A percentile compares a stretch with the other conserved stretches of the same genome.
Conservation (phyloP, 768 basidiomycete species). For the Tulasnella sp. region DNA sequence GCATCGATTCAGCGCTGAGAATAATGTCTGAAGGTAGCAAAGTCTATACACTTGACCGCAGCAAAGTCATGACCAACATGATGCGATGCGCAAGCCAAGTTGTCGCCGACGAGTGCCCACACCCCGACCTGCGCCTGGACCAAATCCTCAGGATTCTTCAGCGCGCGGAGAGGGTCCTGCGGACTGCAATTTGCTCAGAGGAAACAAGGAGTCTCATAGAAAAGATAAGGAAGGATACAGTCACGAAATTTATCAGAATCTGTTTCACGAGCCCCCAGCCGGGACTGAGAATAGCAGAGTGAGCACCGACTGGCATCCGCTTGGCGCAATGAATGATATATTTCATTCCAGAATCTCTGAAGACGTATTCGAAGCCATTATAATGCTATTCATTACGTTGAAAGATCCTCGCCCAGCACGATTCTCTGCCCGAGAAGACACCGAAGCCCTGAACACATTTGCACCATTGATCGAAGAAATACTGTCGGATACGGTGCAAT, state of each 20-base stretch:
- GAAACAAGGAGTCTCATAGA: neutral
- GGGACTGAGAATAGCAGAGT: neutral
- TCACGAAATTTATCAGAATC: neutral
- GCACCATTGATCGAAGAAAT: neutral
- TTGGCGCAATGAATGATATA: neutral
- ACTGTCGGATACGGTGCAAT: neutral
- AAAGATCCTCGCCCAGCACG: neutral
- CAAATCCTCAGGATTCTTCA: neutral
- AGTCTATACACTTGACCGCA: neutral
- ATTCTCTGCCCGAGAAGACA: neutral
- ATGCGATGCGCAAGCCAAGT: neutral
- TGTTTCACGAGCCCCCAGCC: neutral
- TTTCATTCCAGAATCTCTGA: neutral
- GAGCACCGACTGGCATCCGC: neutral
- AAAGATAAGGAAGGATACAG: neutral
- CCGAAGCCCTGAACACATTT: neutral
- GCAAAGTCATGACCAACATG: neutral
- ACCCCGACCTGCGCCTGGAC: neutral
- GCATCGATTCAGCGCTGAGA: neutral
- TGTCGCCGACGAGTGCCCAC: neutral
- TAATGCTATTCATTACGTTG: neutral
- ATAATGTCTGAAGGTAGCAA: neutral
- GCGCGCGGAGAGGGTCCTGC: neutral
- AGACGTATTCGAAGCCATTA: neutral
- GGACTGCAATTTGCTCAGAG: neutral